Evolutionary conservation across 2,329 filamentous ascomycete species (phyloP), one percentile per base, ranked within the genome.

Genomic region (Colletotrichum higginsianum): DNA sequence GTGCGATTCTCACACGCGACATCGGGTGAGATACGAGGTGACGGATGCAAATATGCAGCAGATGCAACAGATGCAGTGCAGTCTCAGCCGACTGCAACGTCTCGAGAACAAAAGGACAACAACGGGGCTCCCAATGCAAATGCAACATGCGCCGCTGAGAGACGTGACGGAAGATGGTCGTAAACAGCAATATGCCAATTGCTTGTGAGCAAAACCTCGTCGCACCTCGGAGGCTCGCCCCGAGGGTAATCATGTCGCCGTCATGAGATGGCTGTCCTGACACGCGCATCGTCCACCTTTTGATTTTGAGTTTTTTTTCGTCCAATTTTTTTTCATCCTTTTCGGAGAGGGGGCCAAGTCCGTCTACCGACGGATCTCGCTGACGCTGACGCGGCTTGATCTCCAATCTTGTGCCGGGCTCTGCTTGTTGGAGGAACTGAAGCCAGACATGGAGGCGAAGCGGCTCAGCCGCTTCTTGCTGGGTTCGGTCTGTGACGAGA

Each of bases 361-460:
- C 23, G 38, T 50, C 57, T 72, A 72, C 42, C 66, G 70, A n/a
- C 62, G 63, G 30, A 74, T 61, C 73, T 74, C 71, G n/a, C 66
- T 73, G 61, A 75, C 75, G 62, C 73, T 76, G 47, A 73, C 71
- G 30, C 67, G 67, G 79, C 82, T 84, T 70, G 80, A 77, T 73
- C 84, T 81, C 80, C 85, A 85, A 73, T 86, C 82, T 30, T 81
- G 76, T 15, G 79, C 75, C 23, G 79, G 76, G 73, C 76, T 79
- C 64, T 81, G 79, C 79, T 82, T 82, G 52, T 76, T 78, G 56
- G 75, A 70, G 13, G 84, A 85, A 47, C 86, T 86, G 67, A 90
- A 89, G 56, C 86, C 85, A 4, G 88, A 85, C 81, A 90, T 88
- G 35, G 86, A 86, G 72, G 86, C 88, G 81, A 88, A 86, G 62